phyloP scores from a whole-genome alignment of 768 basidiomycete genomes.

The Tephrocybe sp. region DNA sequence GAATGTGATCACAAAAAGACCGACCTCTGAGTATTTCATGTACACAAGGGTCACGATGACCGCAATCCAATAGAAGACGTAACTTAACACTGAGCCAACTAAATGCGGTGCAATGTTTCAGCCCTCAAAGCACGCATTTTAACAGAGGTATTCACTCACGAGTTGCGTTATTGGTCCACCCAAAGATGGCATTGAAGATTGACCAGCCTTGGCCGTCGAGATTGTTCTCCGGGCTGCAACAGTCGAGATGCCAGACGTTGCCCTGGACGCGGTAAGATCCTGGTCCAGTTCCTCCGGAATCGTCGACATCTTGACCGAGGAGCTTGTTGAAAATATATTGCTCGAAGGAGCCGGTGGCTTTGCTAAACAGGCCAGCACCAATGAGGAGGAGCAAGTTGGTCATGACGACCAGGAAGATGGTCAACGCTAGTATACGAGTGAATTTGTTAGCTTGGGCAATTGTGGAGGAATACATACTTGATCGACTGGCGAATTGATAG shows the following conservation, averaged over 20 bases:
- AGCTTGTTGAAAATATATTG: conserved; percentile 61
- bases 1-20: conserved; percentile 4
- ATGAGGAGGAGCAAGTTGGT: conserved; percentile 92
- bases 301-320: conserved; percentile 75
- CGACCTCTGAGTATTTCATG: conserved; percentile 65
- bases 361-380: conserved; percentile 91
- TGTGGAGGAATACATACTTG: conserved; percentile 43
- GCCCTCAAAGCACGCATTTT: neutral
- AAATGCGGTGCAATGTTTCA: neutral
- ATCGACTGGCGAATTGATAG: conserved; percentile 76
- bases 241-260: conserved; percentile 87
- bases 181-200: conserved; percentile 83
- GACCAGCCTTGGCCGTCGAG: conserved; percentile 62
- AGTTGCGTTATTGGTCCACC: conserved; percentile 86
- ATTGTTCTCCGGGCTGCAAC: conserved; percentile 68
- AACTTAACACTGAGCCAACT: conserved; percentile 82
- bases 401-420: conserved; percentile 87
- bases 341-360: conserved; percentile 73
- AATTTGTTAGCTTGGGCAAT: neutral
- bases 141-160: conserved; percentile 33
- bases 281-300: conserved; percentile 69
- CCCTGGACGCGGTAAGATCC: conserved; percentile 82
- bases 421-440: conserved; percentile 50
- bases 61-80: conserved; percentile 91
- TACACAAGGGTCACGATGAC: conserved; percentile 67